Evolutionary conservation across 805 yeast species (phyloP).

Genomic region (Monosporozyma servazzii): DNA sequence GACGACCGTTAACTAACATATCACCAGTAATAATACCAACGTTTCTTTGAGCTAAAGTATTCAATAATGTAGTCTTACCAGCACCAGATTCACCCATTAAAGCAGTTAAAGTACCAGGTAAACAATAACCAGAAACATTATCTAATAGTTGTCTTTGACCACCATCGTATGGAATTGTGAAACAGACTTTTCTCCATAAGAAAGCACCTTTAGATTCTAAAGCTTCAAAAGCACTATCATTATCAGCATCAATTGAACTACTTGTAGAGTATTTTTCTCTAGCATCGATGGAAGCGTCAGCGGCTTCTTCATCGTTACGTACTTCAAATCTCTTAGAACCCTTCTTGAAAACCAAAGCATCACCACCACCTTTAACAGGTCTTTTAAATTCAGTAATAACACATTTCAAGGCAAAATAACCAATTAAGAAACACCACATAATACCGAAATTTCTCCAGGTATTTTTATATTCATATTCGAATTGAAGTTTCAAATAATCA

Average conservation of each 20-base stretch:
- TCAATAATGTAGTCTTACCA: constrained; percentile 63
- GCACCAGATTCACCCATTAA: constrained; percentile 70
- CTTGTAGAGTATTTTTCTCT: constrained; percentile 11
- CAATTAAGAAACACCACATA: constrained; percentile 37
- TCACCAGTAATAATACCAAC: constrained; percentile 61
- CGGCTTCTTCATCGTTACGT: constrained; percentile 14
- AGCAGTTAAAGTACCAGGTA: constrained; percentile 70
- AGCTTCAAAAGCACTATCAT: constrained; percentile 10
- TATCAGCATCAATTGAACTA: constrained; percentile 2
- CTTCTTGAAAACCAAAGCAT: constrained; percentile 42
- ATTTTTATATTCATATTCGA: constrained; percentile 45
- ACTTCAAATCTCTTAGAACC: constrained; percentile 31
- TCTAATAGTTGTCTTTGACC: constrained; percentile 47
- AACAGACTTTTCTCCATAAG: constrained; percentile 65
- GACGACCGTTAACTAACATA: constrained; percentile 47
- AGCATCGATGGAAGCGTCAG: constrained; percentile 7
- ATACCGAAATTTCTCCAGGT: constrained; percentile 81
- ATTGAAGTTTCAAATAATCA: constrained; percentile 41
- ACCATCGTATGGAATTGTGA: constrained; percentile 49
- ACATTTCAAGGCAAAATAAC: constrained; percentile 17
- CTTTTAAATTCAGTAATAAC: constrained; percentile 20
- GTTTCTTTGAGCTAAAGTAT: constrained; percentile 55
- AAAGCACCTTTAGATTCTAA: constrained; percentile 39
- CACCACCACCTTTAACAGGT: constrained; percentile 26
- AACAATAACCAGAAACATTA: constrained; percentile 65